Percentiles rank a stretch among this genome's conserved stretches.
Conservation (phyloP, 345 rosid species). For the Murraya koenigii region DNA sequence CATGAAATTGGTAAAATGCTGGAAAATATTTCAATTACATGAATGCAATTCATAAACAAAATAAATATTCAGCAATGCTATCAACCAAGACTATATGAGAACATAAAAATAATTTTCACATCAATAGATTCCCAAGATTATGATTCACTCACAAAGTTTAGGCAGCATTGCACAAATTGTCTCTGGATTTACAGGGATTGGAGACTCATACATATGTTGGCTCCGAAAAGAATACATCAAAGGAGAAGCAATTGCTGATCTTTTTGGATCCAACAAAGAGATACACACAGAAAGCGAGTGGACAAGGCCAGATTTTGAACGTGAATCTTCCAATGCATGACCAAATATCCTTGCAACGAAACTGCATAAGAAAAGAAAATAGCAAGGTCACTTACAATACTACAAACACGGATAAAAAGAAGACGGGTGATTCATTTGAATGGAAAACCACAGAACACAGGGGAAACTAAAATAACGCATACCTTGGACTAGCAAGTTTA, state of each 20-base stretch:
- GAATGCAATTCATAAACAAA: background rate
- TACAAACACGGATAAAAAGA: background rate
- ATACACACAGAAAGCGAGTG: slow-evolving; percentile 96
- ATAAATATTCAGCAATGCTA: background rate
- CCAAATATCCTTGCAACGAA: slow-evolving; percentile 84
- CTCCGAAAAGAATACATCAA: slow-evolving; percentile 73
- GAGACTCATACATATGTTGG: slow-evolving; percentile 79
- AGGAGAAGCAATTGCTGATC: slow-evolving; percentile 65
- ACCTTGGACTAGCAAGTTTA: slow-evolving; percentile 89
- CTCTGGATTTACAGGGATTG: slow-evolving; percentile 73
- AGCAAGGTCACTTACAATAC: slow-evolving; percentile 12
- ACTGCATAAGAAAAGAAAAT: slow-evolving; percentile 40
- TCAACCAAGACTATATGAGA: background rate
- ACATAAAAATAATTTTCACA: background rate
- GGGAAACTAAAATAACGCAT: slow-evolving; percentile 23
- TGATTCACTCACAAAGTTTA: slow-evolving; percentile 67
- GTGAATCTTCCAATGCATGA: slow-evolving; percentile 93
- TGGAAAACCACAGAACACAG: background rate
- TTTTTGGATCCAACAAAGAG: slow-evolving; percentile 88
- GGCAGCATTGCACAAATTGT: slow-evolving; percentile 95
- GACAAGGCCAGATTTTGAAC: slow-evolving; percentile 85
- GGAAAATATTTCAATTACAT: background rate
- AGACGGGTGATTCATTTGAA: background rate
- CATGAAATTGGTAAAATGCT: background rate
- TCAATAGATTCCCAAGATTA: background rate